Evolutionary conservation across 345 rosid genomes (phyloP), one percentile per base, ranked within the genome.

Genomic region (Hirschfeldia incana): DNA sequence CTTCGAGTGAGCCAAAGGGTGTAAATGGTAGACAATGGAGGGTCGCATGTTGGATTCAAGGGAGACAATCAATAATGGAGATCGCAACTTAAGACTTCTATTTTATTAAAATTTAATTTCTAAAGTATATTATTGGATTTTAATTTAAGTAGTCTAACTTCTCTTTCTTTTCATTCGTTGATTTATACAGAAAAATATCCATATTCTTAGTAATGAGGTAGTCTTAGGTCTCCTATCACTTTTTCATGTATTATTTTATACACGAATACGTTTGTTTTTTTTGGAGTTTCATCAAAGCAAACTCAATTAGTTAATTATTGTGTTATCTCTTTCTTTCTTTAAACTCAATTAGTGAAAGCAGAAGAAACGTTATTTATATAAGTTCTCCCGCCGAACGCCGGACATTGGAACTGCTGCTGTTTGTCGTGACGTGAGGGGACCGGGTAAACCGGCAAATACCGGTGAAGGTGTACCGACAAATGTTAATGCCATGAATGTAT

Each of bases 11-110:
- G 71, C 66, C 67, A 39, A 61, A 55, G 55, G 73, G 36, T 64
- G 74, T 63, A 74, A 76, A 77, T 76, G 86, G 91, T 80, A 55
- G 92, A 77, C 89, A 89, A 88, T 59, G 75, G 82, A 69, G 77
- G 89, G 80, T 61, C 76, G 53, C 69, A 6, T 89, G 97, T 84
- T 82, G 82, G 88, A 85, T 90, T 84, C 29, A 11, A 34, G 76
- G 88, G 96, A 80, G 74, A 85, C 95, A 87, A 77, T 72, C 75
- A n/a, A 58, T 81, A 80, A 87, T 89, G 93, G 87, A 62, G 81
- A 72, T 37, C 75, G 84, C 90, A 81, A 73, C 75, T 63, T 76
- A 58, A 76, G 39, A 65, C 66, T 39, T 81, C 12, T 73, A 59
- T 62, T 81, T 61, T 72, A 81, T 49, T 65, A 36, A 17, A 34